phyloP scores from a whole-genome alignment of 305 asterid species.

The Fraxinus angustifolia region DNA sequence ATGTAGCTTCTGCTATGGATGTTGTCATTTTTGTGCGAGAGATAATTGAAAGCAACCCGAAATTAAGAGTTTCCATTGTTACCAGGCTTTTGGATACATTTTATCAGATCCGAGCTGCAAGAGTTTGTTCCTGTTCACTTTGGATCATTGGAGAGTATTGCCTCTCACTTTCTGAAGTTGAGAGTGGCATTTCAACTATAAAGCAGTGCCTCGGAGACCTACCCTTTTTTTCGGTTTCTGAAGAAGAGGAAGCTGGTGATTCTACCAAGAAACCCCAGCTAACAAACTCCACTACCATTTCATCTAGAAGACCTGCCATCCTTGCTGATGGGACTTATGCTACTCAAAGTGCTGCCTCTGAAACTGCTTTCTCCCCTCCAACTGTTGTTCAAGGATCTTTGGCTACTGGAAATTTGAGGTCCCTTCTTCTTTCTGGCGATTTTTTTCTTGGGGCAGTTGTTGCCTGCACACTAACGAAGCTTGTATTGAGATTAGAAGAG shows the following conservation, averaged over 20 bases:
- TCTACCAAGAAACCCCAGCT: slow-evolving; percentile 69
- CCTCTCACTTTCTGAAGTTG: slow-evolving; percentile 82
- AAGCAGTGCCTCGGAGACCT: slow-evolving; percentile 83
- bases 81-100: slow-evolving; percentile 87
- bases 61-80: slow-evolving; percentile 77
- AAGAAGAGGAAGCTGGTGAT: slow-evolving; percentile 63
- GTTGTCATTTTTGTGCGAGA: slow-evolving; percentile 86
- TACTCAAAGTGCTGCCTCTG: slow-evolving; percentile 56
- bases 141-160: slow-evolving; percentile 91
- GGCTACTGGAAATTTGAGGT: slow-evolving; percentile 42
- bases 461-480: slow-evolving; percentile 47
- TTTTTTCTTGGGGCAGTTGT: slow-evolving; percentile 52
- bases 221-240: slow-evolving; percentile 77
- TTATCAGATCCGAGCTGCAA: slow-evolving; percentile 89
- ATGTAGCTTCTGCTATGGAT: slow-evolving; percentile 91
- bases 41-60: slow-evolving; percentile 89
- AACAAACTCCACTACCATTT: slow-evolving; percentile 71
- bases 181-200: slow-evolving; percentile 59
- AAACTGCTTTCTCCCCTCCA: slow-evolving; percentile 63
- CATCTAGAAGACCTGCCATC: slow-evolving; percentile 88
- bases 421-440: slow-evolving; percentile 52
- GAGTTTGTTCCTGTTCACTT: slow-evolving; percentile 67
- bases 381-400: slow-evolving; percentile 68
- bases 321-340: slow-evolving; percentile 96
- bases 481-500: slow-evolving; percentile 44